Evolutionary conservation across 2,329 filamentous ascomycete genomes (phyloP).

Genomic region (Alternaria gaisen): DNA sequence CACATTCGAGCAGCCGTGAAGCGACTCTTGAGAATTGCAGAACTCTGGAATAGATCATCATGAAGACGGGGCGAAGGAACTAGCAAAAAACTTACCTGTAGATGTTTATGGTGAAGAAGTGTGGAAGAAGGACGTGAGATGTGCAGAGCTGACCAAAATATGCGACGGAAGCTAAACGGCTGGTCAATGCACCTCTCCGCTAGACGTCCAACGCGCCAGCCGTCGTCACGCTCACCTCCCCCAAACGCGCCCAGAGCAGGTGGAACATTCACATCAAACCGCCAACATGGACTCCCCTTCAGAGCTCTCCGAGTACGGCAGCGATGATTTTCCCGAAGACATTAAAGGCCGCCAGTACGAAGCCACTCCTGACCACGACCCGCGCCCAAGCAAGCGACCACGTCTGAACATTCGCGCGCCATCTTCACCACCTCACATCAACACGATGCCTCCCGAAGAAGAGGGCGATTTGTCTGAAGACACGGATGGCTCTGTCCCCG

Average conservation of each 20-base stretch:
- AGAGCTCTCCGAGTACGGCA: constrained; percentile 70
- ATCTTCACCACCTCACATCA: constrained; percentile 43
- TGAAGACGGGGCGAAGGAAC: constrained; percentile 5
- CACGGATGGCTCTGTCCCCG: constrained; percentile 79
- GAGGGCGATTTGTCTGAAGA: constrained; percentile 83
- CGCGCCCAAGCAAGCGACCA: constrained; percentile 51
- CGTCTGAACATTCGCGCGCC: constrained; percentile 48
- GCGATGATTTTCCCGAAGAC: constrained; percentile 69
- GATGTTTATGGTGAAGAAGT: constrained; percentile 4
- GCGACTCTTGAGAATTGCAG: constrained; percentile 60
- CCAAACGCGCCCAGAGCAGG: constrained; percentile 9
- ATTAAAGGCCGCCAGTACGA: constrained; percentile 59
- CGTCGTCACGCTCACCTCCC: constrained; percentile 17
- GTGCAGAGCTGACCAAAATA: constrained; percentile 9
- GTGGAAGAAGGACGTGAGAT: not conserved
- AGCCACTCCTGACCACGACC: constrained; percentile 54
- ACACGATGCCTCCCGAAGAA: constrained; percentile 30
- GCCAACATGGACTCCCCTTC: constrained; percentile 64
- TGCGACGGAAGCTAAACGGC: constrained; percentile 20
- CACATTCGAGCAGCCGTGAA: constrained; percentile 50
- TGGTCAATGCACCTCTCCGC: constrained; percentile 19
- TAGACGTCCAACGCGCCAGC: constrained; percentile 15
- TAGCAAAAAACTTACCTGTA: constrained; percentile 21
- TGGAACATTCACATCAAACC: not conserved
- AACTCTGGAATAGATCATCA: constrained; percentile 59